These are phyloP conservation scores for Erodium moschatum DNA, from an alignment of 441 rosid species.

Conservation along the genomic window DNA sequence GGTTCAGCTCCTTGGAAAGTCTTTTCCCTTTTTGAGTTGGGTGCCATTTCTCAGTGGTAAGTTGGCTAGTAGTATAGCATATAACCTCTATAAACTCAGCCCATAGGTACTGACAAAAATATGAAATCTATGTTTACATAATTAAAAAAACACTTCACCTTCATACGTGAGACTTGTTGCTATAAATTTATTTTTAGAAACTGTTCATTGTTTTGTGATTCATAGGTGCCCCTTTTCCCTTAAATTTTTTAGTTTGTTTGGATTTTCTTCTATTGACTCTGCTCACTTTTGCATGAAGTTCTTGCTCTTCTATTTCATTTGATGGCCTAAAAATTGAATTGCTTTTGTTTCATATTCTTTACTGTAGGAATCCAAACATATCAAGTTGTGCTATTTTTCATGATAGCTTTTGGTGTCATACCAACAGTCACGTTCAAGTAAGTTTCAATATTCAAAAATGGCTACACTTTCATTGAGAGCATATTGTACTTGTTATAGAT, in stretches of 20 bases:
- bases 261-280: background rate
- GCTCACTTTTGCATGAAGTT: background rate
- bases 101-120: background rate
- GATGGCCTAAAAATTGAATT: background rate
- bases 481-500: background rate
- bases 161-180: background rate
- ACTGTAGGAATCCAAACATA: constrained; percentile 21
- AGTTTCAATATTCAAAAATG: constrained; percentile 5
- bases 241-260: background rate
- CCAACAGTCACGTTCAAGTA: constrained; percentile 27
- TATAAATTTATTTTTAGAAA: background rate
- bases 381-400: constrained; percentile 20
- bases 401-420: constrained; percentile 24
- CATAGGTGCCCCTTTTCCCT: background rate
- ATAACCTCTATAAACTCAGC: background rate
- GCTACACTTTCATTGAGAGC: background rate
- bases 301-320: background rate
- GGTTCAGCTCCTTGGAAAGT: constrained; percentile 52
- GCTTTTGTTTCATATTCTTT: background rate
- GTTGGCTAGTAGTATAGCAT: constrained; percentile 1
- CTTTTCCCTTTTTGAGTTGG: constrained; percentile 75
- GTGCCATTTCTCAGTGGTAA: constrained; percentile 67
- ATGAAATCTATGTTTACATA: background rate
- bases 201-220: background rate
- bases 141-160: background rate